Conservation (phyloP, 1,284 basidiomycete genomes). For the Peniophora sp. region DNA sequence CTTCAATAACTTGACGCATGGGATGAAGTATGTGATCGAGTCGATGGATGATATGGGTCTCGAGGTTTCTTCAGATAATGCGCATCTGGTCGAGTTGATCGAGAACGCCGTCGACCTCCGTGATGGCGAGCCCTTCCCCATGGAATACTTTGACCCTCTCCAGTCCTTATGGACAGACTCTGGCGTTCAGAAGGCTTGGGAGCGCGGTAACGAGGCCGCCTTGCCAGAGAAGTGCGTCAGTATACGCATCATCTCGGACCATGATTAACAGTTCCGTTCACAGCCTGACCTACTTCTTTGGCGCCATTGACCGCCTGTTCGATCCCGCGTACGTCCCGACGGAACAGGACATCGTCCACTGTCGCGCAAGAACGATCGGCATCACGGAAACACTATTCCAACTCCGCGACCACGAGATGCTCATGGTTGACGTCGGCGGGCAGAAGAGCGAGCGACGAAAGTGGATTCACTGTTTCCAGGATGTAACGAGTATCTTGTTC, state of each 20-base stretch:
- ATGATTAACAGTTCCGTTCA: slow-evolving; percentile 4
- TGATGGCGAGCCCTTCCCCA: slow-evolving; percentile 76
- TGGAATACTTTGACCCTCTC: slow-evolving; percentile 56
- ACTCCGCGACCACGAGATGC: slow-evolving; percentile 65
- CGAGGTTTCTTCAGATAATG: slow-evolving; percentile 56
- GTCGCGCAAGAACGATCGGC: slow-evolving; percentile 83
- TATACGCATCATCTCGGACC: slow-evolving; percentile 8
- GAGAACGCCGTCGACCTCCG: slow-evolving; percentile 65
- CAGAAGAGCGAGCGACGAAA: slow-evolving; percentile 87
- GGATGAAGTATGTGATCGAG: slow-evolving; percentile 77
- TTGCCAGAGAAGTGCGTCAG: slow-evolving; percentile 76
- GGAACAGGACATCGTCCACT: slow-evolving; percentile 81
- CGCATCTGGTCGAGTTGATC: slow-evolving; percentile 49
- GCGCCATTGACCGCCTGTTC: slow-evolving; percentile 77
- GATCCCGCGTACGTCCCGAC: slow-evolving; percentile 61
- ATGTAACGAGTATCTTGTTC: slow-evolving; percentile 84
- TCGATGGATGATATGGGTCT: slow-evolving; percentile 86
- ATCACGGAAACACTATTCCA: slow-evolving; percentile 91
- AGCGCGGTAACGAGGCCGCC: slow-evolving; percentile 77
- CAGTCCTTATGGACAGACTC: slow-evolving; percentile 73
- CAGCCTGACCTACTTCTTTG: slow-evolving; percentile 69
- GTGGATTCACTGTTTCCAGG: slow-evolving; percentile 84
- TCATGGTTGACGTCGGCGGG: slow-evolving; percentile 88
- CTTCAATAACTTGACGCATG: slow-evolving; percentile 85
- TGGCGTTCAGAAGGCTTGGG: slow-evolving; percentile 67